Conservation (phyloP, 2,329 filamentous ascomycete genomes). For the Chaetomium globosum region DNA sequence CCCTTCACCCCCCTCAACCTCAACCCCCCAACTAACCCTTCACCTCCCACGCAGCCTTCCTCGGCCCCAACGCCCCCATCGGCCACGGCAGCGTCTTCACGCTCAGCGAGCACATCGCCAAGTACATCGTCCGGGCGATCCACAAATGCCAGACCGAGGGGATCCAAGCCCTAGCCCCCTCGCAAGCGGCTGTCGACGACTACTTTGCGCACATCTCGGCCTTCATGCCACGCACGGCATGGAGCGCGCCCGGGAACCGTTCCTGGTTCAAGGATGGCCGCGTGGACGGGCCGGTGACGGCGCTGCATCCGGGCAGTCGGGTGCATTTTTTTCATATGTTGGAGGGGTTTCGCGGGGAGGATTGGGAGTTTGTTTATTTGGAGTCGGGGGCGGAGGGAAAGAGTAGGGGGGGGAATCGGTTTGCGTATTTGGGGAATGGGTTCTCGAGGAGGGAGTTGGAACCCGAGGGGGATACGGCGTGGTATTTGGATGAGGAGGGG, state of each 20-base stretch:
- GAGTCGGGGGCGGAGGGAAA: conserved; percentile 6
- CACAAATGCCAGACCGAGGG: conserved; percentile 54
- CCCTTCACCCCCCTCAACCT: background rate
- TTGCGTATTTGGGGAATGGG: conserved; percentile 57
- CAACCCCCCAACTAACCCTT: conserved; percentile 16
- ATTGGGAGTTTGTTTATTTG: conserved; percentile 56
- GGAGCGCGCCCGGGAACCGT: conserved; percentile 48
- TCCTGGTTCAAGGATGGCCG: conserved; percentile 57
- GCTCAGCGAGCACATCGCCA: conserved; percentile 54
- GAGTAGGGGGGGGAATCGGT: conserved; percentile 47
- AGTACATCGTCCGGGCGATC: conserved; percentile 54
- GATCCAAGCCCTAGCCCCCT: conserved; percentile 52
- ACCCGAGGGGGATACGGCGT: conserved; percentile 44
- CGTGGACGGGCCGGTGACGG: conserved; percentile 50
- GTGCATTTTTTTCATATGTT: conserved; percentile 59
- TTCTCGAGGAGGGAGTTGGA: conserved; percentile 53
- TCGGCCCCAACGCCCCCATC: conserved; percentile 57
- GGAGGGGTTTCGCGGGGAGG: conserved; percentile 53
- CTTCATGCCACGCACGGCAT: conserved; percentile 59
- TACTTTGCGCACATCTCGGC: conserved; percentile 53
- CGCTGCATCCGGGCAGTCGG: conserved; percentile 55
- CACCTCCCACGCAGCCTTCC: conserved; percentile 46
- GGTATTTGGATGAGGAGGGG: conserved; percentile 46
- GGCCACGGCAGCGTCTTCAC: conserved; percentile 56
- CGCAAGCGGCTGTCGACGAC: conserved; percentile 52